Percentiles rank a stretch among this genome's conserved stretches.
These are phyloP conservation scores for Ceratobasidium sp. DNA, from an alignment of 1,284 basidiomycete species.

Conservation along the genomic window DNA sequence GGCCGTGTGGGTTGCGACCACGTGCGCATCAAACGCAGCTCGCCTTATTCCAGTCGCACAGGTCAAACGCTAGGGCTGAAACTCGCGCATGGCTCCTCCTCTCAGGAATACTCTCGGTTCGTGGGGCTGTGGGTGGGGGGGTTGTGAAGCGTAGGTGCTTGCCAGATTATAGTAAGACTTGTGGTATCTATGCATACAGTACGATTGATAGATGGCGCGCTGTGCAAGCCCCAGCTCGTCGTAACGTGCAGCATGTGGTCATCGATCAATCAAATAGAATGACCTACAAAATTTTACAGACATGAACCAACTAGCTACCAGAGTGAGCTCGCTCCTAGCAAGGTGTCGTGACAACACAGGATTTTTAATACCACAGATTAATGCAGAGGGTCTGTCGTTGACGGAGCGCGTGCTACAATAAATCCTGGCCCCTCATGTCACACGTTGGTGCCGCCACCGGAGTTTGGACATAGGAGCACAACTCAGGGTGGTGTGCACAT, in stretches of 20 bases:
- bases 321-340: conserved; percentile 1
- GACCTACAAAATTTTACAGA: not conserved
- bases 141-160: not conserved
- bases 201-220: conserved; percentile 3
- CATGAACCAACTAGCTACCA: not conserved
- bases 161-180: conserved; percentile 4
- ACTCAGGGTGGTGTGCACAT: conserved; percentile 7
- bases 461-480: conserved; percentile 2
- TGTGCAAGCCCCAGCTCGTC: not conserved
- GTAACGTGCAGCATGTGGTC: conserved; percentile 19
- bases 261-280: conserved; percentile 37
- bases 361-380: not conserved
- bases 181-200: not conserved
- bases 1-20: not conserved
- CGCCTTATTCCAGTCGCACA: not conserved
- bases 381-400: not conserved
- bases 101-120: not conserved
- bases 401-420: not conserved
- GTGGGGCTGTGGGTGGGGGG: not conserved
- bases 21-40: conserved; percentile 8
- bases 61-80: conserved; percentile 20
- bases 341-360: not conserved
- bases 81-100: not conserved
- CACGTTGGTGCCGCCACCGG: conserved; percentile 12
- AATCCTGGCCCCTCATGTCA: not conserved